A percentile compares a stretch with the other conserved stretches of the same genome.
Conservation (phyloP, 2,329 filamentous ascomycete species). For the Aspergillus sp. region DNA sequence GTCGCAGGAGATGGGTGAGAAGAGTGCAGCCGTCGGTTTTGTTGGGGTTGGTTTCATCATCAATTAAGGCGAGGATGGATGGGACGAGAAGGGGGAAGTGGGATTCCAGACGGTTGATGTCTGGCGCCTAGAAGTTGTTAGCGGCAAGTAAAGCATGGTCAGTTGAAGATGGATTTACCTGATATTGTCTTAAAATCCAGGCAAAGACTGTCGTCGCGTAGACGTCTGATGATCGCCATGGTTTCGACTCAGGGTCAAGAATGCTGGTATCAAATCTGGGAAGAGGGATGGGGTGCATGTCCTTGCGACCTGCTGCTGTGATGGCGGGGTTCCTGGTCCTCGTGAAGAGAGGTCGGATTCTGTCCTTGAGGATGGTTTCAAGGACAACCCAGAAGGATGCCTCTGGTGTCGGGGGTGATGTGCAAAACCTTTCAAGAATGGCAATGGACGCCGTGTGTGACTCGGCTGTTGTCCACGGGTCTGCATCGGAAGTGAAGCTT, state of each 20-base stretch:
- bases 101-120: slow-evolving; percentile 37
- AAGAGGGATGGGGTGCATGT: slow-evolving; percentile 41
- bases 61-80: slow-evolving; percentile 46
- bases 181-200: slow-evolving; percentile 41
- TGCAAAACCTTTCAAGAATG: slow-evolving; percentile 17
- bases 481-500: slow-evolving; percentile 33
- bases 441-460: slow-evolving; percentile 19
- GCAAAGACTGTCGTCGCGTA: slow-evolving; percentile 38
- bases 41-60: slow-evolving; percentile 41
- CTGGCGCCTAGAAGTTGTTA: slow-evolving; percentile 27
- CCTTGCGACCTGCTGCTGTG: slow-evolving; percentile 47
- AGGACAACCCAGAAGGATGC: slow-evolving; percentile 19
- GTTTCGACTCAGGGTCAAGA: slow-evolving; percentile 40
- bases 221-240: slow-evolving; percentile 41
- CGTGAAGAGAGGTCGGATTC: slow-evolving; percentile 45
- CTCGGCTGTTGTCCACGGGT: slow-evolving; percentile 40
- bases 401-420: background rate
- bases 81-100: slow-evolving; percentile 50
- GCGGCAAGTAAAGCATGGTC: background rate
- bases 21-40: slow-evolving; percentile 44
- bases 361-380: slow-evolving; percentile 25
- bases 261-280: slow-evolving; percentile 39
- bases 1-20: slow-evolving; percentile 36
- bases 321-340: slow-evolving; percentile 45
- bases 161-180: slow-evolving; percentile 22